phyloP scores from a whole-genome alignment of 768 basidiomycete species.

The Serendipita sp. region DNA sequence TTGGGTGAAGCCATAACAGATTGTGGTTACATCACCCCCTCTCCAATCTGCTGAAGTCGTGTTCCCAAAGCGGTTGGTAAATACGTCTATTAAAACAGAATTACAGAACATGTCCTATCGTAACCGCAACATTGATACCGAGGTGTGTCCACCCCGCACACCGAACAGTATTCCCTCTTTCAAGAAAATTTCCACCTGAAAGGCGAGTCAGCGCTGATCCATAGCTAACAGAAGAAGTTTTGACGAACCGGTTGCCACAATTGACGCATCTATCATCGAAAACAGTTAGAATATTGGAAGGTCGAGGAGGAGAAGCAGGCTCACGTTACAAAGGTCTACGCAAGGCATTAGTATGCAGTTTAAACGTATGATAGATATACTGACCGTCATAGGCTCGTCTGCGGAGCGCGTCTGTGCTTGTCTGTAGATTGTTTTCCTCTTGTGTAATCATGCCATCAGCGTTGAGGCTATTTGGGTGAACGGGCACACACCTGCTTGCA shows the following conservation, averaged over 20 bases:
- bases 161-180: conserved; percentile 7
- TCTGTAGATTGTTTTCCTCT: conserved; percentile 80
- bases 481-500: conserved; percentile 61
- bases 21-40: background rate
- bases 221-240: background rate
- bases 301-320: conserved; percentile 15
- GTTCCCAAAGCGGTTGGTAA: too few species aligned
- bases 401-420: conserved; percentile 96
- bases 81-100: too few species aligned
- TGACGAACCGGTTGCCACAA: conserved; percentile 39
- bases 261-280: conserved; percentile 36
- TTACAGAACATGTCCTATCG: too few species aligned
- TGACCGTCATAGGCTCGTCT: conserved; percentile 95
- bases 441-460: background rate
- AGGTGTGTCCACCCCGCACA: background rate
- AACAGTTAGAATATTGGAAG: background rate
- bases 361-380: conserved; percentile 16
- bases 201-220: background rate
- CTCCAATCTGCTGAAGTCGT: background rate
- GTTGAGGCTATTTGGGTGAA: background rate
- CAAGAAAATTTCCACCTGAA: conserved; percentile 50
- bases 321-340: conserved; percentile 77
- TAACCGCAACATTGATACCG: too few species aligned
- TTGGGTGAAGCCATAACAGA: background rate
- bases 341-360: conserved; percentile 6